Base-by-base conservation (phyloP, 176 grass and related monocot species). In the Musa schizocarpa region DNA sequence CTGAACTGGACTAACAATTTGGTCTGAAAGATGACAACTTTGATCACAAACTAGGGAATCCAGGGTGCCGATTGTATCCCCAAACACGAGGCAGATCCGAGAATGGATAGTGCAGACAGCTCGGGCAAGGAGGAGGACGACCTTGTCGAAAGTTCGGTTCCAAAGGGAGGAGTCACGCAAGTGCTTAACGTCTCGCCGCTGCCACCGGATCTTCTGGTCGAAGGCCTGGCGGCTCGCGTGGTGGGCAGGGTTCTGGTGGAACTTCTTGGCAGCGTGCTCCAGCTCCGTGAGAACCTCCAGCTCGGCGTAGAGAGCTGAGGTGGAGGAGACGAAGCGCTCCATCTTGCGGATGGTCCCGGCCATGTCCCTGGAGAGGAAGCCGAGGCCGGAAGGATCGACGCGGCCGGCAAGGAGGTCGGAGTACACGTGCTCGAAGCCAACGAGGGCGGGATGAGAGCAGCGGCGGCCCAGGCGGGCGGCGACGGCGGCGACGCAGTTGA, bases 401-500 rank as follows among this genome's bases (percentile, higher is more conserved):
- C 87, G 78, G 72, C 84, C 88, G 81, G 88, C 82, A 69, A 93
- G 84, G 82, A 93, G 88, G 81, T 98, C 94, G 43, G 84, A 83
- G 86, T 98, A 93, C 50, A 98, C 88, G 80, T 98, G 90, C 85
- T 86, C 86, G 85, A 98, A 98, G 0, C 90, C 94, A 6, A 84
- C 24, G 53, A 93, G 88, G 27, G 84, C 84, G 1, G 84, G 90
- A 0, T 74, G 61, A 3, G 86, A 65, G 86, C 94, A 98, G 13
- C 90, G 87, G 1, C 88, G 86, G 20, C 94, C 94, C 8, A 93
- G 86, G 52, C 94, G 88, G 19, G 88, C 11, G 0, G 86, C 88
- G 24, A 91, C 88, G 11, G 84, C 77, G 53, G 94, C 90, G 74
- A 90, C 86, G 80, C 94, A 81, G 78, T 91, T 98, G 43, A 93